These are phyloP conservation scores for Dittrichia graveolens DNA, from an alignment of 129 eudicot species.

Conservation along the genomic window DNA sequence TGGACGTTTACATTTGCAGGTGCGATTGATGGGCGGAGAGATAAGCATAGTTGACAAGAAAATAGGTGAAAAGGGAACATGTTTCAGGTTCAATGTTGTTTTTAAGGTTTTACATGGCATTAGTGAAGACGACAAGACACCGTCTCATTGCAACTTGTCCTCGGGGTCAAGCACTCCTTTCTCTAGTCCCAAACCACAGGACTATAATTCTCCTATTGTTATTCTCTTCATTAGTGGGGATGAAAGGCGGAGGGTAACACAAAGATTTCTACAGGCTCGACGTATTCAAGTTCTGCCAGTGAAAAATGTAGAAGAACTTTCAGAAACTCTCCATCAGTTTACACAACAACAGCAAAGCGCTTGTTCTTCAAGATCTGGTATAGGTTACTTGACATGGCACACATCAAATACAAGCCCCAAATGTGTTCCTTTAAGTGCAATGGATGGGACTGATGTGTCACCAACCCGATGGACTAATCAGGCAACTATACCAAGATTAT, in stretches of 20 bases:
- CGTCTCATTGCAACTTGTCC: not conserved
- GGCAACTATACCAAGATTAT: conserved; percentile 20
- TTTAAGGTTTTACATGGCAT: conserved; percentile 20
- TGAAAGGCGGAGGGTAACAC: conserved; percentile 38
- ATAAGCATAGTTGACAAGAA: conserved; percentile 69
- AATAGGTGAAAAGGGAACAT: conserved; percentile 64
- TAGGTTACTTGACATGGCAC: conserved; percentile 17
- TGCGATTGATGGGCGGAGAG: conserved; percentile 85
- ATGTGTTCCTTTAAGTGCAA: conserved; percentile 47
- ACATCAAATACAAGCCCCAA: conserved; percentile 35
- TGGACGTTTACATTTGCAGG: conserved; percentile 38
- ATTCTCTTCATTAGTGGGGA: conserved; percentile 43
- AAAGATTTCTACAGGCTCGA: conserved; percentile 42
- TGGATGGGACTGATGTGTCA: conserved; percentile 49
- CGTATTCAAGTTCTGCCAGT: conserved; percentile 46
- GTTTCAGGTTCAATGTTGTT: conserved; percentile 50
- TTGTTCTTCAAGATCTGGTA: conserved; percentile 36
- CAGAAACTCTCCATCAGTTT: conserved; percentile 41
- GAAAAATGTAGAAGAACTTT: conserved; percentile 36
- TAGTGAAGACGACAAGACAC: conserved; percentile 26
- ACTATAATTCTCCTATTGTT: conserved; percentile 3
- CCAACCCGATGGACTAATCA: not conserved
- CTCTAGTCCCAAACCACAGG: conserved; percentile 22
- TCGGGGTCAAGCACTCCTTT: conserved; percentile 27
- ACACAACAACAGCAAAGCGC: conserved; percentile 15